Conservation (phyloP, 768 basidiomycete genomes). For the Termitomyces sp. region DNA sequence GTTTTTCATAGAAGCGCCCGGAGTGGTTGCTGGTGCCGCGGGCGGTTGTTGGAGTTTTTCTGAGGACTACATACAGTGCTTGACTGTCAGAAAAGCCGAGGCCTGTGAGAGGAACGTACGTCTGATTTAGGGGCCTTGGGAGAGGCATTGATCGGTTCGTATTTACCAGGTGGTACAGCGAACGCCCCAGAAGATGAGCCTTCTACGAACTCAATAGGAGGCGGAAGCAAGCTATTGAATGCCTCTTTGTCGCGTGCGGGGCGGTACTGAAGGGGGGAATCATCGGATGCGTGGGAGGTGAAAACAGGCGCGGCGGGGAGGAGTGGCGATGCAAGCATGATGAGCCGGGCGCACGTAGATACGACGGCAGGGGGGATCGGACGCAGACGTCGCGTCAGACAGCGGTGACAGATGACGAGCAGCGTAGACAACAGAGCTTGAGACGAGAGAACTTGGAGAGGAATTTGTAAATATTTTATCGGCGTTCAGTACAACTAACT, state of each 20-base stretch:
- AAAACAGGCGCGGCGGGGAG: slow-evolving; percentile 46
- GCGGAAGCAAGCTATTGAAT: slow-evolving; percentile 74
- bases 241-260: slow-evolving; percentile 68
- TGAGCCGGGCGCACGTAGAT: slow-evolving; percentile 10
- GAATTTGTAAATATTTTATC: slow-evolving; percentile 11
- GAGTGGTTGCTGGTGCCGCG: slow-evolving; percentile 15
- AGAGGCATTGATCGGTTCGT: slow-evolving; percentile 73
- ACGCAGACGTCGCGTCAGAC: slow-evolving; percentile 6
- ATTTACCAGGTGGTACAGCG: slow-evolving; percentile 68
- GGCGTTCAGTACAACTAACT: neutral
- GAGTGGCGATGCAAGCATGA: slow-evolving; percentile 67
- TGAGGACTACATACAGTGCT: slow-evolving; percentile 10
- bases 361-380: neutral
- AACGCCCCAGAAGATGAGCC: slow-evolving; percentile 76
- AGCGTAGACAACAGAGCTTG: neutral
- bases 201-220: slow-evolving; percentile 79
- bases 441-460: neutral
- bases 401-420: slow-evolving; percentile 4
- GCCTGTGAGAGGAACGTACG: slow-evolving; percentile 27
- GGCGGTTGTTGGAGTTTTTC: slow-evolving; percentile 12
- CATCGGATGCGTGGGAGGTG: slow-evolving; percentile 43
- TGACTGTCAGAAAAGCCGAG: neutral
- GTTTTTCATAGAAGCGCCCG: slow-evolving; percentile 21
- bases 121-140: slow-evolving; percentile 46
- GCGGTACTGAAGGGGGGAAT: slow-evolving; percentile 43